These are phyloP conservation scores for Hypoxylon sp. DNA, from an alignment of 2,329 filamentous ascomycete genomes.

Conservation along the genomic window DNA sequence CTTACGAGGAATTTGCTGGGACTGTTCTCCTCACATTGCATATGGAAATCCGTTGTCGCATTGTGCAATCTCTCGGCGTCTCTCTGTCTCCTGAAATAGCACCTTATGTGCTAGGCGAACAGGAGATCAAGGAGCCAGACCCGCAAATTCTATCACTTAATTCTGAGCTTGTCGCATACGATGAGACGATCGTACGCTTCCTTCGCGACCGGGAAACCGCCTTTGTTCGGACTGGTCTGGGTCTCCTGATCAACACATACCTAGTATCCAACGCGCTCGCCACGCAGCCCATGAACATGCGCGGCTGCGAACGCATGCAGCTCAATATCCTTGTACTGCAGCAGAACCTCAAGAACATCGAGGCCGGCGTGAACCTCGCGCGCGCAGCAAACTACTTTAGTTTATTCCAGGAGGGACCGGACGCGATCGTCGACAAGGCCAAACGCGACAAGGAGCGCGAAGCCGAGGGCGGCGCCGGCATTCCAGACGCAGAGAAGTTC, in stretches of 20 bases:
- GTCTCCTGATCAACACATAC: slow-evolving; percentile 79
- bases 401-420: slow-evolving; percentile 71
- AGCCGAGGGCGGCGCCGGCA: slow-evolving; percentile 46
- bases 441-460: slow-evolving; percentile 54
- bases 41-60: slow-evolving; percentile 85
- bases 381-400: slow-evolving; percentile 73
- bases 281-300: slow-evolving; percentile 83
- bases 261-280: slow-evolving; percentile 76
- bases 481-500: slow-evolving; percentile 57
- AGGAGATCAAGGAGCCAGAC: slow-evolving; percentile 79
- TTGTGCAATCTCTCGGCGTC: slow-evolving; percentile 78
- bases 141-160: slow-evolving; percentile 85
- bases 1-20: slow-evolving; percentile 81
- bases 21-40: slow-evolving; percentile 87
- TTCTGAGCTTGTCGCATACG: slow-evolving; percentile 83
- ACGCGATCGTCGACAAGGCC: slow-evolving; percentile 70
- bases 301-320: slow-evolving; percentile 86
- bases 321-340: slow-evolving; percentile 95
- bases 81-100: slow-evolving; percentile 68
- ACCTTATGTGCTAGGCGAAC: slow-evolving; percentile 70
- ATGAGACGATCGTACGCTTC: slow-evolving; percentile 79
- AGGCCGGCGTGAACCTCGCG: slow-evolving; percentile 71
- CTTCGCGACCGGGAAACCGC: slow-evolving; percentile 74
- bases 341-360: slow-evolving; percentile 95
- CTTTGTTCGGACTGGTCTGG: slow-evolving; percentile 81